Evolutionary conservation across 1,284 basidiomycete species (phyloP), one percentile per base, ranked within the genome.

Genomic region (Farysia itapuensis): DNA sequence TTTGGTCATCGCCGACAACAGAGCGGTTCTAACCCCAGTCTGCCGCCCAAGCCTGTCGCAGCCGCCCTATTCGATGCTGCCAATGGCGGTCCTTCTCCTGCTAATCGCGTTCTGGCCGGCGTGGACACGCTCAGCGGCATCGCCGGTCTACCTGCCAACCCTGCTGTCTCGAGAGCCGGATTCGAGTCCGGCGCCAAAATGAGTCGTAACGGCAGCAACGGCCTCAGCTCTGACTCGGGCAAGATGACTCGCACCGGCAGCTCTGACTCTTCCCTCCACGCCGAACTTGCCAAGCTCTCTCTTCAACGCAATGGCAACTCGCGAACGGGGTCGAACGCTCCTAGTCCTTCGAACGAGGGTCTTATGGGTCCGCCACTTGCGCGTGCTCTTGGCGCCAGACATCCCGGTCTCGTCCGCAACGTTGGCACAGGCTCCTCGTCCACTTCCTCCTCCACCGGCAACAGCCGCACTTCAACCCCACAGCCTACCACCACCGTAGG

Each of bases 51-150:
- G 38, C 70, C 70, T 5, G 59, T 72, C 2, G 70, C 70, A 5
- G 70, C 70, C 2, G 70, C 70, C 5, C 47, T 72, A 7, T 72
- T 64, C 31, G 70, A 72, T 43, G 70, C 70, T 12, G 67, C 70
- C 14, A 67, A 72, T 31, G 70, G 70, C 26, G 70, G 70, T 4
- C 70, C 67, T 2, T 64, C 57, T 21, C 70, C 67, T 14, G 67
- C 67, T n/a, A 54, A 63, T 31, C 67, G 59, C 20, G 59, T 64
- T 1, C 43, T 64, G 13, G 59, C 59, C 3, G 53, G 53, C 8
- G 53, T 58, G 12, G 59, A 64, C 26, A 50, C 49, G 3, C 39
- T 64, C 11, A 64, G 49, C 39, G 59, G 59, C 11, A 63, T 63
- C 20, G 58, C 58, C 3, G 58, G 58, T 15, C 39, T 63, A 3